phyloP scores from a whole-genome alignment of 495 filamentous ascomycete genomes.

The Choiromyces venosus region DNA sequence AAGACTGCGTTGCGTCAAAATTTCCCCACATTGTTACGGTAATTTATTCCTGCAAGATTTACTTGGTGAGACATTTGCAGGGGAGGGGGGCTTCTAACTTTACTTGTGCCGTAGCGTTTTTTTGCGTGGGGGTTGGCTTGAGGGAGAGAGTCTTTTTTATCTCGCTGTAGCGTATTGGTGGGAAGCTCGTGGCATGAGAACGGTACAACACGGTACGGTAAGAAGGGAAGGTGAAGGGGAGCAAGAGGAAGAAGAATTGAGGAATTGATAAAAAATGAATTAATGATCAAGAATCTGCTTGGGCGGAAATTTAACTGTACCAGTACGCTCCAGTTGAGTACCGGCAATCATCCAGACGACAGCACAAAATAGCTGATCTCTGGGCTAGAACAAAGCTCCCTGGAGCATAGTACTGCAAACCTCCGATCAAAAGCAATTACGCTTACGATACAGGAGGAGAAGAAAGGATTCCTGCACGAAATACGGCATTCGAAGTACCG shows the following conservation, averaged over 20 bases:
- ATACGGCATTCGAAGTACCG: not conserved
- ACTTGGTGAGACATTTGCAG: not conserved
- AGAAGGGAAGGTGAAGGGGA: not conserved
- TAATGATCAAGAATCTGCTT: not conserved
- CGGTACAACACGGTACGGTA: not conserved
- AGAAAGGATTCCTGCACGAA: not conserved
- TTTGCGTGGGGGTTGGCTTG: not conserved
- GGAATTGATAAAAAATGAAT: not conserved
- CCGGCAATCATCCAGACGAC: not conserved
- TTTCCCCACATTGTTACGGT: constrained; percentile 1
- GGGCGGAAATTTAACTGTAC: not conserved
- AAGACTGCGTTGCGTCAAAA: not conserved
- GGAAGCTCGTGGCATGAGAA: not conserved
- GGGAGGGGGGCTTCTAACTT: not conserved
- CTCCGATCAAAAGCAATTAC: constrained; percentile 1
- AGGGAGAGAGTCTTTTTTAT: not conserved
- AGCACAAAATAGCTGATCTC: not conserved
- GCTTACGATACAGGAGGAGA: not conserved
- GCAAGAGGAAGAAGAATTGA: not conserved
- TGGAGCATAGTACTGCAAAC: not conserved
- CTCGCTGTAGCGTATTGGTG: not conserved
- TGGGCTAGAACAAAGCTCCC: not conserved
- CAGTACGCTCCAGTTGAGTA: not conserved
- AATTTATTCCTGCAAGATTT: constrained; percentile 5
- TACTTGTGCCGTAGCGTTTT: not conserved